Conservation (phyloP, 2,329 filamentous ascomycete genomes). For the Rugonectria rugulosa region DNA sequence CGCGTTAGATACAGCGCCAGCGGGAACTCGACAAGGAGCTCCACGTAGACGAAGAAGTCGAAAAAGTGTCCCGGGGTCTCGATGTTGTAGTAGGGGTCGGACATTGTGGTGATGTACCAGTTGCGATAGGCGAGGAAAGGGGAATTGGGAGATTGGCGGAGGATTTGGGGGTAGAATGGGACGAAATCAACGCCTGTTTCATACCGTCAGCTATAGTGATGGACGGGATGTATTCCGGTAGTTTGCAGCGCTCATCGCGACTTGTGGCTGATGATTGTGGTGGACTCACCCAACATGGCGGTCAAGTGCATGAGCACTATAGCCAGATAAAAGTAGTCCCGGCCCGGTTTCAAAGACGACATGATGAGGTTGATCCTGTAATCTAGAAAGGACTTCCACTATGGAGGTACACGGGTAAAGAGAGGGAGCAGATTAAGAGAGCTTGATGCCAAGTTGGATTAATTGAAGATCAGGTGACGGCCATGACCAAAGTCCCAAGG, state of each 20-base stretch:
- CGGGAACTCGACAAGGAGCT: neutral
- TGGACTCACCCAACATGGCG: neutral
- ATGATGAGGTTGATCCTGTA: neutral
- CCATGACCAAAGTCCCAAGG: too few species aligned
- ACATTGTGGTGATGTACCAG: conserved; percentile 17
- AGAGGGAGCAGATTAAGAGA: too few species aligned
- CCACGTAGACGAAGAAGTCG: conserved; percentile 1
- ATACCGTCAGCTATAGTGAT: too few species aligned
- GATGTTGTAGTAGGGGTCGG: conserved; percentile 12
- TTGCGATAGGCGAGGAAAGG: conserved; percentile 17
- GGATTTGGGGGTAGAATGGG: conserved; percentile 11
- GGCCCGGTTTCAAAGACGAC: neutral
- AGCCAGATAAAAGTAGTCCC: neutral
- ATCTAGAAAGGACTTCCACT: too few species aligned
- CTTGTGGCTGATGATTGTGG: too few species aligned
- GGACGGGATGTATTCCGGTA: too few species aligned
- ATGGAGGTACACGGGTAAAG: too few species aligned
- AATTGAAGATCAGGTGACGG: too few species aligned
- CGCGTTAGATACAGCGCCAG: neutral
- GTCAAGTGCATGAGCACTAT: neutral
- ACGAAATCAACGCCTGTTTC: conserved; percentile 14
- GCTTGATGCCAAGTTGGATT: too few species aligned
- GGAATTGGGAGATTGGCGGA: conserved; percentile 7
- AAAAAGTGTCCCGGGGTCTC: neutral
- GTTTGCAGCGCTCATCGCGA: too few species aligned